Conservation (phyloP, 1,284 basidiomycete genomes). For the Ustilago sp. region DNA sequence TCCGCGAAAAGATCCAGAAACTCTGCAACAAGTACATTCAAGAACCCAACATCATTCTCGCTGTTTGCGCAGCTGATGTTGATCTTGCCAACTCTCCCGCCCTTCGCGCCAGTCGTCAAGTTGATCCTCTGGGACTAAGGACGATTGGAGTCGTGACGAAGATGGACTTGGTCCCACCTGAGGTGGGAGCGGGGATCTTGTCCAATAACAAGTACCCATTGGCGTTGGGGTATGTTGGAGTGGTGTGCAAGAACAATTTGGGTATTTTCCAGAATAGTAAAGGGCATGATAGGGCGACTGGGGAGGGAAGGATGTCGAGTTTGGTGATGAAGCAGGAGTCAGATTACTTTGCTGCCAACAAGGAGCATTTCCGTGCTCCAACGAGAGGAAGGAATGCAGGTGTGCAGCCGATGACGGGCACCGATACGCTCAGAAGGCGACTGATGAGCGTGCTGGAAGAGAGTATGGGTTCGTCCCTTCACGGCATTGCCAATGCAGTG, state of each 20-base stretch:
- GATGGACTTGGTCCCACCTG: conserved; percentile 94
- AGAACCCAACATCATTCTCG: conserved; percentile 96
- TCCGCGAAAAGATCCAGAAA: conserved; percentile 89
- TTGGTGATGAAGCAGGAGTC: conserved; percentile 80
- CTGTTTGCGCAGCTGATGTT: conserved; percentile 97
- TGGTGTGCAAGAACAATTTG: conserved; percentile 76
- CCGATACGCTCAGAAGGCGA: conserved; percentile 84
- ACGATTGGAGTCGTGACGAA: conserved; percentile 99
- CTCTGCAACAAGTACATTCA: conserved; percentile 97
- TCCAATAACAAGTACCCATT: conserved; percentile 95
- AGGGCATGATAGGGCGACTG: conserved; percentile 51
- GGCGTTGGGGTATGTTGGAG: conserved; percentile 95
- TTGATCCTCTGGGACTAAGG: conserved; percentile 91
- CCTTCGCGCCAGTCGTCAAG: conserved; percentile 87
- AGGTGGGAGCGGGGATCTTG: conserved; percentile 84
- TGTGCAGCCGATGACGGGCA: conserved; percentile 78
- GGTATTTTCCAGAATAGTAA: conserved; percentile 49
- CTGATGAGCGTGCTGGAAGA: conserved; percentile 97
- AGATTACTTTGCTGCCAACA: conserved; percentile 82
- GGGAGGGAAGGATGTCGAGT: conserved; percentile 65
- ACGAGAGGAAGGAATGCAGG: conserved; percentile 73
- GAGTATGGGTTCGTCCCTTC: conserved; percentile 93
- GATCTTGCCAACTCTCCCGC: conserved; percentile 98
- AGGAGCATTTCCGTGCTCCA: conserved; percentile 76
- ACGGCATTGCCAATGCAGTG: conserved; percentile 95